These are phyloP conservation scores for Schizochytrium sp. DNA, from an alignment of 108 stramenopile genomes.

Conservation along the genomic window DNA sequence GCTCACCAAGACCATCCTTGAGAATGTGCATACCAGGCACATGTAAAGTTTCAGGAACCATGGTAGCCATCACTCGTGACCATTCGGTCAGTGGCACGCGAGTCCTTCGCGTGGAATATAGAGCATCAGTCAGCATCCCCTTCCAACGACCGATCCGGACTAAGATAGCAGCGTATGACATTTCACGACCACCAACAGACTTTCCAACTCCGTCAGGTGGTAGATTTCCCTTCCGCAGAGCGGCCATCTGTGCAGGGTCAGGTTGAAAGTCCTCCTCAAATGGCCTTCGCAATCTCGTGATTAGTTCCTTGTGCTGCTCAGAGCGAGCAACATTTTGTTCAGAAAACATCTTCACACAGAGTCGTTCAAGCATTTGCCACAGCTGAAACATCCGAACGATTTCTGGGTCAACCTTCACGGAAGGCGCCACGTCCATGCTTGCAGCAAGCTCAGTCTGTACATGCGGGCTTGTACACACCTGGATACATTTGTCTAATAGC, in stretches of 20 bases:
- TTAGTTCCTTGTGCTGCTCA: conserved; percentile 16
- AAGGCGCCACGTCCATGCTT: not conserved
- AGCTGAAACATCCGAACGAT: conserved; percentile 24
- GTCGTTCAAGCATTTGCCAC: conserved; percentile 38
- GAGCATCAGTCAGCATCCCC: conserved; percentile 39
- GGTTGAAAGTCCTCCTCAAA: conserved; percentile 46
- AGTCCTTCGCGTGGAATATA: not conserved
- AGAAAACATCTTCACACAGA: conserved; percentile 37
- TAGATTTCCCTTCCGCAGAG: not conserved
- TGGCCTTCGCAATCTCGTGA: conserved; percentile 1
- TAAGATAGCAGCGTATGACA: conserved; percentile 23
- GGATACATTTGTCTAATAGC: conserved; percentile 39
- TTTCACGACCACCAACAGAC: conserved; percentile 35
- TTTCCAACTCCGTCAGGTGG: not conserved
- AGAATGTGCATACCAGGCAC: conserved; percentile 43
- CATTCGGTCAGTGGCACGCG: not conserved
- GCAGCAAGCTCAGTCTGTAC: conserved; percentile 4
- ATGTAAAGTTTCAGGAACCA: conserved; percentile 49
- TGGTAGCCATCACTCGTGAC: conserved; percentile 25
- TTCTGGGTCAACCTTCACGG: not conserved
- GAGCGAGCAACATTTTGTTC: conserved; percentile 45
- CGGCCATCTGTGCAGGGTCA: not conserved
- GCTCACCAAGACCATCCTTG: conserved; percentile 24
- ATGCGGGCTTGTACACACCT: not conserved
- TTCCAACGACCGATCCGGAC: conserved; percentile 41